phyloP scores from a whole-genome alignment of 345 rosid species.

The Rhizophora apiculata region DNA sequence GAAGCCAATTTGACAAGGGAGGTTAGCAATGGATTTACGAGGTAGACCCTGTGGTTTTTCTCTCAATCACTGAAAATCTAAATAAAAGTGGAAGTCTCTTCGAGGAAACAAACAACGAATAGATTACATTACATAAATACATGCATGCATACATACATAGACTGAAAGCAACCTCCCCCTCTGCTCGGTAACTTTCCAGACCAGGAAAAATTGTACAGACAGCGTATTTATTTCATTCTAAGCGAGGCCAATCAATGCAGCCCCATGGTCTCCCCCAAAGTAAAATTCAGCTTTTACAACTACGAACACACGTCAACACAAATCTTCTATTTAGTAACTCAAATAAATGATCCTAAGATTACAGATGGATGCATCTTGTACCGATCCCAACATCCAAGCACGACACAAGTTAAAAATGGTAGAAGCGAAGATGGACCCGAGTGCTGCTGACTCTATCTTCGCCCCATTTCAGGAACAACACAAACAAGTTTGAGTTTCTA shows the following conservation, averaged over 20 bases:
- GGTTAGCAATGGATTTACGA: no score
- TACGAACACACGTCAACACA: background rate
- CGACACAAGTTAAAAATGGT: no score
- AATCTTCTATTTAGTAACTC: background rate
- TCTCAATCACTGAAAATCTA: no score
- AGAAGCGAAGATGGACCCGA: no score
- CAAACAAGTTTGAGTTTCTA: background rate
- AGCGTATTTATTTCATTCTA: constrained; percentile 12
- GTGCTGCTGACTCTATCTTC: no score
- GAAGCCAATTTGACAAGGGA: no score
- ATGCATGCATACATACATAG: no score
- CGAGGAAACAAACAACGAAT: no score
- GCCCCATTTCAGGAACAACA: background rate
- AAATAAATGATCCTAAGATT: constrained; percentile 6
- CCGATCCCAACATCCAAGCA: constrained; percentile 1
- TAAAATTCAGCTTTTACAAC: background rate
- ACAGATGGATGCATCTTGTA: constrained; percentile 13
- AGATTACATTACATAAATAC: no score
- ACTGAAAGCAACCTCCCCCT: no score
- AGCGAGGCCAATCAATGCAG: background rate
- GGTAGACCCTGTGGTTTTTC: no score
- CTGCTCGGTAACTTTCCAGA: background rate
- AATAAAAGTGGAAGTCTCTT: no score
- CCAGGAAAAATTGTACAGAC: background rate
- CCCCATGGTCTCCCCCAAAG: background rate